Evolutionary conservation across 257 asterid genomes (phyloP), one percentile per base, ranked within the genome.

Genomic region (Forsythia viridissima): DNA sequence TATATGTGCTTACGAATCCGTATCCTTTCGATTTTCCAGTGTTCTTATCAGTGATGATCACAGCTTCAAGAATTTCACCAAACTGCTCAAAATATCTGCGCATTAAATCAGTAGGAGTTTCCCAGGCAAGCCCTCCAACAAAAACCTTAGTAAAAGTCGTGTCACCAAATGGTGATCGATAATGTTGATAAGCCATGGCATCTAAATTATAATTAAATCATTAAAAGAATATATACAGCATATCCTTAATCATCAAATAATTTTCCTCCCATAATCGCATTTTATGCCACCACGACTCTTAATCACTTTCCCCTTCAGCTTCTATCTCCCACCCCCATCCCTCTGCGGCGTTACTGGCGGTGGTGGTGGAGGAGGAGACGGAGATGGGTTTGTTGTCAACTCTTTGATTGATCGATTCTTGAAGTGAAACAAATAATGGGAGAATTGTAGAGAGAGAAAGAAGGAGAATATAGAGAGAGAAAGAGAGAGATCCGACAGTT

Each of bases 41-140:
- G 87, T 86, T 89, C 90, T 93, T 96, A 70, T 96, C 99, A 0
- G 91, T 93, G 86, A 96, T 96, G 84, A 96, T 93, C 15, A 96
- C 99, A 34, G 98, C 99, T 73, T 96, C 99, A 24, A 93, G 96
- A 86, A 96, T 96, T 40, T 93, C 95, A 0, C 99, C 99, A 48
- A 96, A 96, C 81, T 92, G 97, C 36, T 92, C 90, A 78, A 96
- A 96, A 30, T 96, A 90, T 10, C 70, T 48, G 0, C 92, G 91
- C 99, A 96, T 92, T 74, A 92, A 87, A 18, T 96, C 98, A 3
- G 94, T 87, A 0, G 96, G 99, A 6, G 99, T 93, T 59, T 96
- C 99, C 99, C 99, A 96, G 38, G 99, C 99, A 8, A 96, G 88
- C 1, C 99, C 99, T 21, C 99, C 99, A 15, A 96, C 99, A 61